Conservation (phyloP, 495 filamentous ascomycete genomes). For the Neurospora discreta region DNA sequence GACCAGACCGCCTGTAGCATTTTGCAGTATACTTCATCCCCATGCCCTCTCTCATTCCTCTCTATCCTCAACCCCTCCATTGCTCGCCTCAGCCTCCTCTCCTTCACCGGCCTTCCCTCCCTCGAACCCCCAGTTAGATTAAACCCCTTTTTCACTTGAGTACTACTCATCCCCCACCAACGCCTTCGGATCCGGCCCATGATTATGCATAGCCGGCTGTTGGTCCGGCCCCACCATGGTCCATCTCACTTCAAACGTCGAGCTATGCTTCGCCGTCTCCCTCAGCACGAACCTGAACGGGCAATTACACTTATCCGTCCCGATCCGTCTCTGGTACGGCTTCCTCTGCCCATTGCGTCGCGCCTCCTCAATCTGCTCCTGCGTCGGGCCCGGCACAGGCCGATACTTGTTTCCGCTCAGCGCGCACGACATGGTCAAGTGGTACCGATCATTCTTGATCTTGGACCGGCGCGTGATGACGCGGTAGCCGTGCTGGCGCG, state of each 20-base stretch:
- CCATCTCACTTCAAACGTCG: neutral
- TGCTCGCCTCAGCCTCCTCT: neutral
- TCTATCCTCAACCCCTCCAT: neutral
- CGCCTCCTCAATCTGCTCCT: neutral
- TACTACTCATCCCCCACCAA: neutral
- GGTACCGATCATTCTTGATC: neutral
- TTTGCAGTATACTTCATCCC: neutral
- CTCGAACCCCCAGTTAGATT: too few species aligned
- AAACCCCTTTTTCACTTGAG: too few species aligned
- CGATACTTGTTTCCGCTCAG: neutral
- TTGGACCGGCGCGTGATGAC: neutral
- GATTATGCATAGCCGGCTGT: neutral
- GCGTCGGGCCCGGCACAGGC: neutral
- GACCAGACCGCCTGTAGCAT: neutral
- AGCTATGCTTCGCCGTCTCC: neutral
- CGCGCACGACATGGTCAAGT: neutral
- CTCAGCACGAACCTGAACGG: neutral
- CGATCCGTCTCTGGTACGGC: neutral
- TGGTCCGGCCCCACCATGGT: neutral
- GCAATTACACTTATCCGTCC: neutral
- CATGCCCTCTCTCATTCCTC: too few species aligned
- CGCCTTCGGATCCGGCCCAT: neutral
- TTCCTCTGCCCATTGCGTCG: neutral
- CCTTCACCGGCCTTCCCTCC: neutral
- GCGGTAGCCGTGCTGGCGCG: neutral